Conservation (phyloP, 2,329 filamentous ascomycete species). For the Colletotrichum tamarilloi region DNA sequence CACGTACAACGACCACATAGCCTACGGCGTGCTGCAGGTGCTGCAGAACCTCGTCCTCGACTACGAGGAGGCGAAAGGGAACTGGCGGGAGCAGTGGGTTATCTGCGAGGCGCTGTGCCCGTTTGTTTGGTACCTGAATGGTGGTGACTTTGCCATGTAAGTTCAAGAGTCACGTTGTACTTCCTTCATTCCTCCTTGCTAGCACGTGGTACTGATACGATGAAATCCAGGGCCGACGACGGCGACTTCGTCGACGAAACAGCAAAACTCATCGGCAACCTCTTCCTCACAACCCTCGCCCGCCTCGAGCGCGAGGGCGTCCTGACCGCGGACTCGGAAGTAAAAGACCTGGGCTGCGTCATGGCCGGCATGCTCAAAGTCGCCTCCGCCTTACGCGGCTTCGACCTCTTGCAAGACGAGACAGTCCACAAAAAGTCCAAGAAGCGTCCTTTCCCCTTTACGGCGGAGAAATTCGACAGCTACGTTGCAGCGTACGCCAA, state of each 20-base stretch:
- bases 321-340: constrained; percentile 47
- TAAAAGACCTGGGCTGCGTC: constrained; percentile 49
- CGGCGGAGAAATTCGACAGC: constrained; percentile 40
- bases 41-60: constrained; percentile 55
- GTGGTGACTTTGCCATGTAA: constrained; percentile 19
- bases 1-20: constrained; percentile 54
- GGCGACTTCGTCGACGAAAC: constrained; percentile 41
- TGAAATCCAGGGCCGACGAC: constrained; percentile 19
- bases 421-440: constrained; percentile 29
- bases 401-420: constrained; percentile 36
- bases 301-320: constrained; percentile 46
- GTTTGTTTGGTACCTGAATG: constrained; percentile 41
- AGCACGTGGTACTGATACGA: too few relatives aligned
- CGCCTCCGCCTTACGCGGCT: constrained; percentile 26
- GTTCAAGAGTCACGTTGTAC: neutral
- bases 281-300: constrained; percentile 54
- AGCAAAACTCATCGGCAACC: constrained; percentile 40
- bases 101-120: constrained; percentile 51
- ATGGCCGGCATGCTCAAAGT: constrained; percentile 50
- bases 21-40: constrained; percentile 54
- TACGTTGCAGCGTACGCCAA: constrained; percentile 49
- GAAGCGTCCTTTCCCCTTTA: constrained; percentile 38
- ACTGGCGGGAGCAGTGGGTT: constrained; percentile 52
- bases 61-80: constrained; percentile 47
- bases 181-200: too few relatives aligned